Percentiles rank a stretch among this genome's conserved stretches.
These are phyloP conservation scores for Paecilomyces sp. DNA, from an alignment of 2,329 filamentous ascomycete species.

Conservation along the genomic window DNA sequence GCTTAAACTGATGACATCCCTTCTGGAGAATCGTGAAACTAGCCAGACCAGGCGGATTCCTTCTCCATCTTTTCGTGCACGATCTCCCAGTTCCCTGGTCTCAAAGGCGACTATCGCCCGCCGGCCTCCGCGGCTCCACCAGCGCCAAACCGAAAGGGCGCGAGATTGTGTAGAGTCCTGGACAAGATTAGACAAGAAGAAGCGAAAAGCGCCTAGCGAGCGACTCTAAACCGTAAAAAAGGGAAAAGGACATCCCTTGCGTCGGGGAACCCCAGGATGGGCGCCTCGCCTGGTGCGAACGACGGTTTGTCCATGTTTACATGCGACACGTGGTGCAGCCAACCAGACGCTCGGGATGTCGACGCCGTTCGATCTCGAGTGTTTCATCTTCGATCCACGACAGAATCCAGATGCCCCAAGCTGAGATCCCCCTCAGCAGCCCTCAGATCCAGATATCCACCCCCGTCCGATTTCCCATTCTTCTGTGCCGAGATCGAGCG, in stretches of 20 bases:
- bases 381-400: neutral
- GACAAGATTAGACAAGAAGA: neutral
- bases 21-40: neutral
- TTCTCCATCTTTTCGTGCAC: neutral
- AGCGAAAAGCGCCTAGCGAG: no score
- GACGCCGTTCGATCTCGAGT: neutral
- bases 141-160: neutral
- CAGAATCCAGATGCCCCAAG: neutral
- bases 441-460: neutral
- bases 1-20: neutral
- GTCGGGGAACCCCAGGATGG: neutral
- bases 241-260: neutral
- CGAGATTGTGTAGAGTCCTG: neutral
- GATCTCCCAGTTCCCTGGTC: neutral
- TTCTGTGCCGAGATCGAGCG: neutral
- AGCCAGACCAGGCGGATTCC: neutral
- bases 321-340: neutral
- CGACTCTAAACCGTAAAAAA: neutral
- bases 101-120: neutral
- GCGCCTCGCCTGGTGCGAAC: neutral
- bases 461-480: neutral
- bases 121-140: neutral
- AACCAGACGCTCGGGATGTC: constrained; percentile 1
- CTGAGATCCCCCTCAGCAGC: neutral
- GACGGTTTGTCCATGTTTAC: neutral